A percentile compares a stretch with the other conserved stretches of the same genome.
Evolutionary conservation across 768 basidiomycete species (phyloP).

Genomic region (Phanerodontia chrysosporium): DNA sequence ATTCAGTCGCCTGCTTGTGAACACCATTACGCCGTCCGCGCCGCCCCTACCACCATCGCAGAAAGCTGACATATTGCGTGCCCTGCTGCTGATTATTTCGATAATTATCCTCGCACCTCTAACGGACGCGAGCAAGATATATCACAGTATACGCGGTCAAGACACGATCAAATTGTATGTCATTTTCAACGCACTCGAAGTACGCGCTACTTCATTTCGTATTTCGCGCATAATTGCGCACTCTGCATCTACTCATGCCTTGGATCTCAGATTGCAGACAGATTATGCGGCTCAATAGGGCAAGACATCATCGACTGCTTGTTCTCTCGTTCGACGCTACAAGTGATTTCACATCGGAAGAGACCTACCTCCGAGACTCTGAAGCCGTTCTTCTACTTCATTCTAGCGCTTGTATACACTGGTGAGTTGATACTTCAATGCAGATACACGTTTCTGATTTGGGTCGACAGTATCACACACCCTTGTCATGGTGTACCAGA

Average conservation of each 20-base stretch:
- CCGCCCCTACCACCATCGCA: constrained; percentile 76
- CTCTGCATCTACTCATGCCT: background rate
- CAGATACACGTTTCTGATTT: too few relatives aligned
- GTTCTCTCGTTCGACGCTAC: constrained; percentile 89
- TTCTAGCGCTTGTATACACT: constrained; percentile 76
- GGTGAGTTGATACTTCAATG: constrained; percentile 43
- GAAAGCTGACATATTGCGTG: constrained; percentile 88
- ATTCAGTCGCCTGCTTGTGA: constrained; percentile 47
- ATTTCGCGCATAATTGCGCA: background rate
- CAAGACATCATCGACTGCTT: constrained; percentile 96
- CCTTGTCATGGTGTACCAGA: constrained; percentile 93
- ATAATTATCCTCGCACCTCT: constrained; percentile 72
- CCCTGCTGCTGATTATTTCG: constrained; percentile 69
- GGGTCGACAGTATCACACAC: constrained; percentile 82
- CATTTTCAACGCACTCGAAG: constrained; percentile 97
- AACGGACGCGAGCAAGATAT: constrained; percentile 96
- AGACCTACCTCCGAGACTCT: constrained; percentile 63
- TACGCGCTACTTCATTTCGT: constrained; percentile 33
- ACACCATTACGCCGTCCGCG: constrained; percentile 41
- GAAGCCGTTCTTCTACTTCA: constrained; percentile 80
- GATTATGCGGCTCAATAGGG: constrained; percentile 92
- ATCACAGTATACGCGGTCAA: constrained; percentile 95
- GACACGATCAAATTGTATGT: constrained; percentile 99
- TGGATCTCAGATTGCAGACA: constrained; percentile 76
- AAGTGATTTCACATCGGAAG: constrained; percentile 59